These are phyloP conservation scores for Xylaria venustula DNA, from an alignment of 495 filamentous ascomycete genomes.

Conservation along the genomic window DNA sequence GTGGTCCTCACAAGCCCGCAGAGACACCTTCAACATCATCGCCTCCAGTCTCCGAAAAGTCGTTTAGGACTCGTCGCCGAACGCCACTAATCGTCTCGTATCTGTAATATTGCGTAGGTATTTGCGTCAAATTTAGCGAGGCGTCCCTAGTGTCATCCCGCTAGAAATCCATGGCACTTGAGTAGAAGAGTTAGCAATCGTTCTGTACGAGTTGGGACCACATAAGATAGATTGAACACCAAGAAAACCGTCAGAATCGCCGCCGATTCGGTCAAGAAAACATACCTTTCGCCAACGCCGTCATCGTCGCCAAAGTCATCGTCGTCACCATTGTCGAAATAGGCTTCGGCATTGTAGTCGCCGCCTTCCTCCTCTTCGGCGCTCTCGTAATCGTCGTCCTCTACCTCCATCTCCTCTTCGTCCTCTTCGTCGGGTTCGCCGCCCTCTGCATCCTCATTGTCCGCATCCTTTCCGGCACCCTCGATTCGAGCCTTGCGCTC, in stretches of 20 bases:
- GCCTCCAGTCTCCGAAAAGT: no score
- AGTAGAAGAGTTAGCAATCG: slow-evolving; percentile 4
- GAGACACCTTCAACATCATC: no score
- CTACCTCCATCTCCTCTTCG: slow-evolving; percentile 43
- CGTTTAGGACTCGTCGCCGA: no score
- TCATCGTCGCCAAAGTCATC: slow-evolving; percentile 46
- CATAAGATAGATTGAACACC: slow-evolving; percentile 41
- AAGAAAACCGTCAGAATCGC: not conserved
- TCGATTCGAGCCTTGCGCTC: slow-evolving; percentile 38
- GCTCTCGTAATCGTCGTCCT: slow-evolving; percentile 44
- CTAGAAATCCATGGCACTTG: slow-evolving; percentile 18
- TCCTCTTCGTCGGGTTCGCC: slow-evolving; percentile 39
- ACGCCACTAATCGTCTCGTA: no score
- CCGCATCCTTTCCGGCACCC: slow-evolving; percentile 32
- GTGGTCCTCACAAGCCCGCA: no score
- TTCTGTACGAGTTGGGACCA: slow-evolving; percentile 36
- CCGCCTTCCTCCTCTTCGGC: slow-evolving; percentile 50
- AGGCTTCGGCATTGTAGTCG: slow-evolving; percentile 56
- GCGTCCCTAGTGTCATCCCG: slow-evolving; percentile 36
- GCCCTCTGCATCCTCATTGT: slow-evolving; percentile 38
- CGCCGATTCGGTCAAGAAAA: not conserved
- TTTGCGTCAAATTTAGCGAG: no score
- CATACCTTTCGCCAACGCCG: slow-evolving; percentile 40
- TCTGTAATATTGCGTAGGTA: no score
- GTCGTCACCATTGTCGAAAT: slow-evolving; percentile 52